Percentiles rank a stretch among this genome's conserved stretches.
These are phyloP conservation scores for Avena insularis DNA, from an alignment of 176 grass and related monocot species.

Conservation along the genomic window DNA sequence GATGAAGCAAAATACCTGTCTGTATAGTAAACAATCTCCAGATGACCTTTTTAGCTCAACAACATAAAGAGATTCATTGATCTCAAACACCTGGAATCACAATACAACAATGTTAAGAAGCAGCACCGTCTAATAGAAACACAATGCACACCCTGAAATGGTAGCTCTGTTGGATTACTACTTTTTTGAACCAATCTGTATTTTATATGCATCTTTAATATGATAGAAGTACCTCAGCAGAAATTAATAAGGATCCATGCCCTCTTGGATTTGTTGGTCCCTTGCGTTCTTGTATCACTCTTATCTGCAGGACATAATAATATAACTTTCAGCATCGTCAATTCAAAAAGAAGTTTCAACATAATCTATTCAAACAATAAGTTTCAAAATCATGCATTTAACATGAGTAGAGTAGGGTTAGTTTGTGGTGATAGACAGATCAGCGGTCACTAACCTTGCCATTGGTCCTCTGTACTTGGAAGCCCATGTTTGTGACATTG, in stretches of 20 bases:
- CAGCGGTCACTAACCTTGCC: constrained; percentile 63
- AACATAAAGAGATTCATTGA: constrained; percentile 76
- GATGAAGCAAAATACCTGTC: constrained; percentile 55
- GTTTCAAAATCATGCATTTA: constrained; percentile 20
- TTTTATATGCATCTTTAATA: background rate
- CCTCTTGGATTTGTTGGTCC: constrained; percentile 49
- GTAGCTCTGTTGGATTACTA: constrained; percentile 22
- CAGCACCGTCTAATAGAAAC: constrained; percentile 23
- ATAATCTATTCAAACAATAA: background rate
- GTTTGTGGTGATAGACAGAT: background rate
- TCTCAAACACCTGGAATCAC: constrained; percentile 75
- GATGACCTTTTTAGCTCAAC: constrained; percentile 81
- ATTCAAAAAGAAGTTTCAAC: background rate
- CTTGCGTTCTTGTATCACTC: constrained; percentile 66
- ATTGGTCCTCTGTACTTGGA: constrained; percentile 68
- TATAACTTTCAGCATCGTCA: constrained; percentile 3
- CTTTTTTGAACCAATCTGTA: background rate
- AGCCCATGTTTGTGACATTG: constrained; percentile 76
- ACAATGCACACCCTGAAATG: constrained; percentile 13
- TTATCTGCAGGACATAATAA: constrained; percentile 58
- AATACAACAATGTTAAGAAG: constrained; percentile 34
- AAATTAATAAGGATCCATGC: constrained; percentile 57
- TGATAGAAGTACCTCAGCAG: constrained; percentile 68
- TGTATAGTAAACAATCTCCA: constrained; percentile 75
- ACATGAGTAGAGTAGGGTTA: background rate